A percentile compares a stretch with the other conserved stretches of the same genome.
Evolutionary conservation across 495 filamentous ascomycete species (phyloP).

Genomic region (Penicillium paxilli): DNA sequence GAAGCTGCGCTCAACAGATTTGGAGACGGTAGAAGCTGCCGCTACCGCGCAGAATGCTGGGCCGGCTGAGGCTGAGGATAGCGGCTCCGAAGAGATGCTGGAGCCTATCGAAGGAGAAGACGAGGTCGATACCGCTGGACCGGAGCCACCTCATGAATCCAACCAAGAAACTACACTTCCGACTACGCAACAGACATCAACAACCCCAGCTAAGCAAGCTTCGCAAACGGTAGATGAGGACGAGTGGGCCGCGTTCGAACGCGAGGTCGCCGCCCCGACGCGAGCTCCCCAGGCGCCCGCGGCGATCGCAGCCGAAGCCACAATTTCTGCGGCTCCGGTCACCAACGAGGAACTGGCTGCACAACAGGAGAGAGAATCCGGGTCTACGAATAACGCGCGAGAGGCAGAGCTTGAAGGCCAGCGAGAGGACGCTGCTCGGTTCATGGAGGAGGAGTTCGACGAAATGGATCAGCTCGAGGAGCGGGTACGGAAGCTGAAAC

Average conservation of each 20-base stretch:
- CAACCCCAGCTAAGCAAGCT: slow-evolving; percentile 13
- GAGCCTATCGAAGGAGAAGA: slow-evolving; percentile 31
- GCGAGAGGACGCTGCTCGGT: slow-evolving; percentile 79
- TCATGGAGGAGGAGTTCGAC: slow-evolving; percentile 86
- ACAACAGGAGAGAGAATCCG: slow-evolving; percentile 59
- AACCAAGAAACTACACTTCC: slow-evolving; percentile 14
- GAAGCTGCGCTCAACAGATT: slow-evolving; percentile 41
- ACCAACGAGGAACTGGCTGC: slow-evolving; percentile 72
- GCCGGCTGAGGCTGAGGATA: slow-evolving; percentile 25
- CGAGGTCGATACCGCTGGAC: slow-evolving; percentile 19
- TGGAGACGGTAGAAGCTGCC: slow-evolving; percentile 24
- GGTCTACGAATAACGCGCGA: slow-evolving; percentile 38
- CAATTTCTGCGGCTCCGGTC: slow-evolving; percentile 69
- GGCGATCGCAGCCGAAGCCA: slow-evolving; percentile 38
- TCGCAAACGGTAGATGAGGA: slow-evolving; percentile 64
- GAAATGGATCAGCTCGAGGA: slow-evolving; percentile 91
- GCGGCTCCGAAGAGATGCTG: slow-evolving; percentile 21
- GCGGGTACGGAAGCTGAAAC: slow-evolving; percentile 73
- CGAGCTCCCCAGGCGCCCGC: slow-evolving; percentile 33
- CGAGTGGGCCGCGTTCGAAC: slow-evolving; percentile 90
- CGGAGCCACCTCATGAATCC: slow-evolving; percentile 22
- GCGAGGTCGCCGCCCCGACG: slow-evolving; percentile 68
- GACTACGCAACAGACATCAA: slow-evolving; percentile 10
- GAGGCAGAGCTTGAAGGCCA: slow-evolving; percentile 75
- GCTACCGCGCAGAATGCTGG: slow-evolving; percentile 18